phyloP scores from a whole-genome alignment of 257 asterid species.

The Fraxinus anomala region DNA sequence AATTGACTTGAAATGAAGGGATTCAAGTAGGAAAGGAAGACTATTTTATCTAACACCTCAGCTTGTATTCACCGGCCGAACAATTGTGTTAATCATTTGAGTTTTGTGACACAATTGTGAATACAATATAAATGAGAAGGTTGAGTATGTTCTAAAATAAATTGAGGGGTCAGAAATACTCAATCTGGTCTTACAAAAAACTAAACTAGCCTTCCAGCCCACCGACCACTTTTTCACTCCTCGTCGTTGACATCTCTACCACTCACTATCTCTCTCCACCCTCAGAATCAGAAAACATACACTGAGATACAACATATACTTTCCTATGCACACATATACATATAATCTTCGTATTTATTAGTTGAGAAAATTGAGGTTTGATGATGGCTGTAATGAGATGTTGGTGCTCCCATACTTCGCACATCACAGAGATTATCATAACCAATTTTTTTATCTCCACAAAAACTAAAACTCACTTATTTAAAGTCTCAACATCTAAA shows the following conservation, averaged over 20 bases:
- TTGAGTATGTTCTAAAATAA: too few relatives aligned
- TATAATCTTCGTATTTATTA: not conserved
- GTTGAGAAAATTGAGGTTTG: not conserved
- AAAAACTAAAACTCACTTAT: conserved; percentile 34
- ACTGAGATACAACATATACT: not conserved
- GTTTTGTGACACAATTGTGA: too few relatives aligned
- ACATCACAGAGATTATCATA: conserved; percentile 66
- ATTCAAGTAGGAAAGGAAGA: too few relatives aligned
- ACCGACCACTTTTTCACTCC: not conserved
- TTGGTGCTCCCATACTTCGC: conserved; percentile 65
- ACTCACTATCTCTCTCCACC: not conserved
- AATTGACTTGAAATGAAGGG: too few relatives aligned
- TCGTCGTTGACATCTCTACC: not conserved
- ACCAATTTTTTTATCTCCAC: conserved; percentile 64
- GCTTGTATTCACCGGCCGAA: too few relatives aligned
- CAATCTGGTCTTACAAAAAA: too few relatives aligned
- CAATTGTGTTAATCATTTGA: too few relatives aligned
- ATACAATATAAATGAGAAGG: too few relatives aligned
- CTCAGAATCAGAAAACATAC: not conserved
- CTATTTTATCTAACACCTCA: too few relatives aligned
- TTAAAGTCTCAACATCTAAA: not conserved
- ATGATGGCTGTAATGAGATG: conserved; percentile 51
- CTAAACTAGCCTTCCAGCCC: not conserved
- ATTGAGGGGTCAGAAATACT: too few relatives aligned
- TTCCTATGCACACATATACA: not conserved